phyloP scores from a whole-genome alignment of 371 early-diverging fungal genomes.

The Amoeboaphelidium protococcarum region DNA sequence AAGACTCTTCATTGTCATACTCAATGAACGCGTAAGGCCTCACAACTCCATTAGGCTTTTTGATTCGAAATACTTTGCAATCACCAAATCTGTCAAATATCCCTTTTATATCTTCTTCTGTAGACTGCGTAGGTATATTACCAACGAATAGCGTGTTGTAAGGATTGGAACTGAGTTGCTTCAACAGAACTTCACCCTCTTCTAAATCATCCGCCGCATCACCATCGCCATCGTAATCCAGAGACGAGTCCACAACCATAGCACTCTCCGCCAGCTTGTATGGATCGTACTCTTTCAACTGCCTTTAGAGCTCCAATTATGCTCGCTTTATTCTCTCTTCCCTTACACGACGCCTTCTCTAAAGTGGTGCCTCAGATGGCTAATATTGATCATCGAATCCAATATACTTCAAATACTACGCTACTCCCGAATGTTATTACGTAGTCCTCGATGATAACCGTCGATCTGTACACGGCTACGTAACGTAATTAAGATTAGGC shows the following conservation, averaged over 20 bases:
- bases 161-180: not conserved
- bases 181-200: not conserved
- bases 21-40: constrained; percentile 90
- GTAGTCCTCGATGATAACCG: constrained; percentile 47
- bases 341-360: not conserved
- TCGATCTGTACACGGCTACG: constrained; percentile 14
- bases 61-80: constrained; percentile 13
- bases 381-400: constrained; percentile 32
- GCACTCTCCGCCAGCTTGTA: too few relatives aligned
- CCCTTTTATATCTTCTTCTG: not conserved
- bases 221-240: too few relatives aligned
- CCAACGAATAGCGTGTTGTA: not conserved
- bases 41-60: constrained; percentile 20
- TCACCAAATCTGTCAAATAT: constrained; percentile 11
- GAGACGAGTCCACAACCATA: too few relatives aligned
- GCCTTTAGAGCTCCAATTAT: constrained; percentile 19
- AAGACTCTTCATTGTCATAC: constrained; percentile 68
- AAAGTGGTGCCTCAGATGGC: constrained; percentile 27
- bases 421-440: constrained; percentile 31
- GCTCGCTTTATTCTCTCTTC: constrained; percentile 14
- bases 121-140: not conserved
- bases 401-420: constrained; percentile 23
- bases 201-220: not conserved
- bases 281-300: not conserved
- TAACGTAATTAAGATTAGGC: constrained; percentile 58